phyloP scores from a whole-genome alignment of 352 stramenopile species.

The Globisporangium heterothallicum region DNA sequence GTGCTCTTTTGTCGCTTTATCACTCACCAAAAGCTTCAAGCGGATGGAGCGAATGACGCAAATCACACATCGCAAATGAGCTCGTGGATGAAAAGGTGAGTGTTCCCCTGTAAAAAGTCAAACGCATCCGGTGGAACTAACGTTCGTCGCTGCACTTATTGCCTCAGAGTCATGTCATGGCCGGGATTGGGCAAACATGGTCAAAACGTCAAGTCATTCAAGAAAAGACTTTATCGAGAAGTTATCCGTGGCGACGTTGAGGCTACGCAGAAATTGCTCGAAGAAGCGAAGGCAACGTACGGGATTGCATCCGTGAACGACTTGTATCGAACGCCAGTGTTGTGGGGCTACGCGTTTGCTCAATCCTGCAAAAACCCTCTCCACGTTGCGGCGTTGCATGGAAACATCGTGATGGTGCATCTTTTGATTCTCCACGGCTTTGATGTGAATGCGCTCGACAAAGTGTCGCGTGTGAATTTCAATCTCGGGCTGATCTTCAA shows the following conservation, averaged over 20 bases:
- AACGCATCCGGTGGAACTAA: neutral
- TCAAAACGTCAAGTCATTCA: slow-evolving; percentile 38
- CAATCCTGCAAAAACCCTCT: slow-evolving; percentile 72
- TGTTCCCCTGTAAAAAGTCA: neutral
- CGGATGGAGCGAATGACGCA: slow-evolving; percentile 56
- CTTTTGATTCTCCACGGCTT: slow-evolving; percentile 48
- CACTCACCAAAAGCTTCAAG: slow-evolving; percentile 70
- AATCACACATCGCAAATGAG: slow-evolving; percentile 56
- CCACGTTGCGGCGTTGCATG: slow-evolving; percentile 57
- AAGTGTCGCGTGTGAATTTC: slow-evolving; percentile 75
- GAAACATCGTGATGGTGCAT: slow-evolving; percentile 51
- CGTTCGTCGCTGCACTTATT: neutral
- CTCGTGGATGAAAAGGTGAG: slow-evolving; percentile 27
- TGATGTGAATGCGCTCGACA: slow-evolving; percentile 68
- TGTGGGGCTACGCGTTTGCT: slow-evolving; percentile 66
- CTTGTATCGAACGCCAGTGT: slow-evolving; percentile 37
- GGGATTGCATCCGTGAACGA: slow-evolving; percentile 28
- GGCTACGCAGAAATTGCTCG: slow-evolving; percentile 36
- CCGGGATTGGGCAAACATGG: slow-evolving; percentile 21
- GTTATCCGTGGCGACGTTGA: slow-evolving; percentile 44
- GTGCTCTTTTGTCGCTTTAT: slow-evolving; percentile 70
- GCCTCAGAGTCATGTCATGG: slow-evolving; percentile 28
- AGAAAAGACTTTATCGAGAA: slow-evolving; percentile 59
- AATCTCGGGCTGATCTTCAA: slow-evolving; percentile 73
- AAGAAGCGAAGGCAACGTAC: slow-evolving; percentile 25